phyloP scores from a whole-genome alignment of 306 rosid genomes.

The Quercus bicolor region DNA sequence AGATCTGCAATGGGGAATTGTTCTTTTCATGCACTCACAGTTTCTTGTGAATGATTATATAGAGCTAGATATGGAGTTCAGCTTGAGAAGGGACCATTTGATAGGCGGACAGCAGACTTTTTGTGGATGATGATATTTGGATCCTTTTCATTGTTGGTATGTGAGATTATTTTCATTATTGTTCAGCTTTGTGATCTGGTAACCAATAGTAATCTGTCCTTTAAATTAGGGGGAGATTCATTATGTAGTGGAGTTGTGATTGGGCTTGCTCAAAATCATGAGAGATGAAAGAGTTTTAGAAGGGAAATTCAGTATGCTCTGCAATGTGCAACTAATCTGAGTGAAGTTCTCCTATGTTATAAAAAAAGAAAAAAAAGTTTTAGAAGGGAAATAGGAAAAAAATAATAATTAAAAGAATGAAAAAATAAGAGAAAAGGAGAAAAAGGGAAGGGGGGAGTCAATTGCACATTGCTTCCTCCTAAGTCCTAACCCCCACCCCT shows the following conservation, averaged over 20 bases:
- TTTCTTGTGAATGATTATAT: constrained; percentile 19
- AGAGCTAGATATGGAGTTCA: constrained; percentile 97
- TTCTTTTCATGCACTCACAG: constrained; percentile 4
- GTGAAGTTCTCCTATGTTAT: no score
- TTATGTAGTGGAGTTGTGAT: not conserved
- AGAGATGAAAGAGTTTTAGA: not conserved
- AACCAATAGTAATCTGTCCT: constrained; percentile 14
- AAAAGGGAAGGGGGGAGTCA: not conserved
- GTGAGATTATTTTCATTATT: constrained; percentile 19
- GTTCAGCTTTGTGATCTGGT: constrained; percentile 9
- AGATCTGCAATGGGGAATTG: not conserved
- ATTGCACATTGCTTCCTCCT: not conserved
- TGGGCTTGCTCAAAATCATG: not conserved
- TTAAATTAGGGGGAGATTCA: constrained; percentile 2
- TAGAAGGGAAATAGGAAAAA: not conserved
- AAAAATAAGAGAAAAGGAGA: not conserved
- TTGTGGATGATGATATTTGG: constrained; percentile 99
- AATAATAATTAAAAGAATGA: not conserved
- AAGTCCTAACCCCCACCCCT: not conserved
- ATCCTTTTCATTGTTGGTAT: constrained; percentile 60
- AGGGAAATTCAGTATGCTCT: no score
- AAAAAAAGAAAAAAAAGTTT: no score
- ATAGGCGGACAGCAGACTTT: constrained; percentile 88
- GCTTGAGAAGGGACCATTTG: constrained; percentile 86
- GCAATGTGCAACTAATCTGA: no score